phyloP scores from a whole-genome alignment of 2,329 filamentous ascomycete genomes.

The Cladophialophora bantiana region DNA sequence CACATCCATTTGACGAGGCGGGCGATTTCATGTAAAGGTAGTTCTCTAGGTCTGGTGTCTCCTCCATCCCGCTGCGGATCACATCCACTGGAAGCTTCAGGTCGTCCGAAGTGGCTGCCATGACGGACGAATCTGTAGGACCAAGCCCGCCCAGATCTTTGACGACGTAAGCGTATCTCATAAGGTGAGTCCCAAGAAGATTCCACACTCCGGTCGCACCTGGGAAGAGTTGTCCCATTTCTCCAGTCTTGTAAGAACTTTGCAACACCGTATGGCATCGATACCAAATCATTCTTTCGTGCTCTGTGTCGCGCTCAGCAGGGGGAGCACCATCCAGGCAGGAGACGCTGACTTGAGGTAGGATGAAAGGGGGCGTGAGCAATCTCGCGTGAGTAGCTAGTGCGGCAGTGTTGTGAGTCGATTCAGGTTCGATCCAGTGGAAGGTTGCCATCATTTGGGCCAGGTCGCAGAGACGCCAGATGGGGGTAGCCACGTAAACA shows the following conservation, averaged over 20 bases:
- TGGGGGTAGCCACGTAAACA: slow-evolving; percentile 21
- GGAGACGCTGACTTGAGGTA: slow-evolving; percentile 18
- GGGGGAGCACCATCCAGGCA: slow-evolving; percentile 1
- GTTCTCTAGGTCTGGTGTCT: slow-evolving; percentile 8
- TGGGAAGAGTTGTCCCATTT: slow-evolving; percentile 10
- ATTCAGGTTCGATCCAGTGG: slow-evolving; percentile 30
- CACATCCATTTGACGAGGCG: background rate
- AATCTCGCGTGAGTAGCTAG: slow-evolving; percentile 11
- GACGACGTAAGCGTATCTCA: slow-evolving; percentile 11
- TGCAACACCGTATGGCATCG: slow-evolving; percentile 16
- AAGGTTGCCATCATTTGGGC: slow-evolving; percentile 27
- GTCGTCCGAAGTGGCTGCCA: background rate
- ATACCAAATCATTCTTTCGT: slow-evolving; percentile 10
- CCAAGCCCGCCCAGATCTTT: slow-evolving; percentile 20
- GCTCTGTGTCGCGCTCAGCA: background rate
- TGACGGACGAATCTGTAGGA: background rate
- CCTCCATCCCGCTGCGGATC: slow-evolving; percentile 5
- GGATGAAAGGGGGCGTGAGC: slow-evolving; percentile 19
- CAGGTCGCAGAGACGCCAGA: slow-evolving; percentile 26
- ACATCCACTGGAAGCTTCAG: slow-evolving; percentile 11
- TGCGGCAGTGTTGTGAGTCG: slow-evolving; percentile 15
- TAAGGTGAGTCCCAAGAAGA: slow-evolving; percentile 10
- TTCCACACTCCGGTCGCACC: slow-evolving; percentile 12
- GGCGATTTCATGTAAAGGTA: slow-evolving; percentile 14
- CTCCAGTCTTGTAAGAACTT: slow-evolving; percentile 12